Base-by-base conservation (phyloP, 805 yeast species). In the Yamadazyma nakazawae region DNA sequence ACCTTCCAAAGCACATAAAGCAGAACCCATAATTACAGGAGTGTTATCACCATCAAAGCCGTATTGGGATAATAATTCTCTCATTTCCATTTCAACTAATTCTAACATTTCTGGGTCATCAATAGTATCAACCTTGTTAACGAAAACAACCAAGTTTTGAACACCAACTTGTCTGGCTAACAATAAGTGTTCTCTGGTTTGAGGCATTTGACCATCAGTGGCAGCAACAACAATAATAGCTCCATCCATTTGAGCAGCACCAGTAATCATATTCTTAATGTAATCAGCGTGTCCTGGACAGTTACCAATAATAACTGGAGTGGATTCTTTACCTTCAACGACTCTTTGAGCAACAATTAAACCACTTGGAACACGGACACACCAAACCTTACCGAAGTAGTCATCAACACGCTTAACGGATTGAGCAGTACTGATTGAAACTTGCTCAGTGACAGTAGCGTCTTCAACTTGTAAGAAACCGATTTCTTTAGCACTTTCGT, bases 211-310 rank as follows among this genome's bases (percentile, higher is more conserved):
- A 65, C 99, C 99, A 66, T 94, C 99, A 48, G 96, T 79, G 54
- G 99, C 99, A 64, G 98, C 99, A 70, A 94, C 98, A 42, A 48
- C 98, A 75, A 92, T 92, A 61, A 92, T 91, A 58, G 97, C 98
- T 79, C 98, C 97, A 72, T 92, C 98, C 97, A 91, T 91, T 72
- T 92, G 96, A 62, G 98, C 97, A 62, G 98, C 97, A 84, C 98
- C 98, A 57, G 97, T 89, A 71, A 92, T 92, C 98, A 92, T 92
- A 75, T 92, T 92, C 79, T 92, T 92, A 75, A 92, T 92, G 75
- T 91, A 92, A 80, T 92, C 98, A 56, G 96, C 94, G 81, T 92
- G 98, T 64, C 98, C 98, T 41, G 50, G 50, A 40, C 46, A 39
- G 26, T 21, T 21, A 21, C 34, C 42, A 13, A 38, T 38, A 7